These are phyloP conservation scores for Pleurotus tuber-regium DNA, from an alignment of 768 basidiomycete genomes.

Conservation along the genomic window DNA sequence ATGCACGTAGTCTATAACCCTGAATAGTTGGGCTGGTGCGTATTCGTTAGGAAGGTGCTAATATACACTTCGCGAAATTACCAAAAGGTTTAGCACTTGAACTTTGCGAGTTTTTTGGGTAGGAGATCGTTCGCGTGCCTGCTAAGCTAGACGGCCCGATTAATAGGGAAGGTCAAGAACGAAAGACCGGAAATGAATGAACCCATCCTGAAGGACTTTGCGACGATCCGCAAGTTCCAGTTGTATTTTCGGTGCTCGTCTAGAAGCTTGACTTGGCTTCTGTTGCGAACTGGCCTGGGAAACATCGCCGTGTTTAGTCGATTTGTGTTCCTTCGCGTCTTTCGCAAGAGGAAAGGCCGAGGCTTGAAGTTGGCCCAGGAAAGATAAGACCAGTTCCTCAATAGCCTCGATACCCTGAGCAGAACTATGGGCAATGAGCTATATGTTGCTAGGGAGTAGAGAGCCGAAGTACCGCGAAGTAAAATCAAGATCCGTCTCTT, in stretches of 20 bases:
- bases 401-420: constrained; percentile 17
- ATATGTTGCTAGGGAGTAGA: neutral
- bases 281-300: constrained; percentile 2
- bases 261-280: constrained; percentile 1
- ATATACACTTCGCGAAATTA: constrained; percentile 21
- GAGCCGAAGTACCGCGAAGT: neutral
- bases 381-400: constrained; percentile 25
- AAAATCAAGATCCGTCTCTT: neutral
- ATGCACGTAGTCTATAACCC: constrained; percentile 66
- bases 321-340: neutral
- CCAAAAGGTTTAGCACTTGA: constrained; percentile 37
- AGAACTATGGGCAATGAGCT: constrained; percentile 5
- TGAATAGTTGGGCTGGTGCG: constrained; percentile 62
- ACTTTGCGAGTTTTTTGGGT: constrained; percentile 28
- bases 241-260: constrained; percentile 9
- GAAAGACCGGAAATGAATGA: neutral
- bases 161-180: neutral
- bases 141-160: constrained; percentile 4
- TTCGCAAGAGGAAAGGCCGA: constrained; percentile 11
- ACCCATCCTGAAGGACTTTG: constrained; percentile 12
- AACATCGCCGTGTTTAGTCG: neutral
- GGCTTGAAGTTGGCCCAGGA: constrained; percentile 28
- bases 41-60: neutral
- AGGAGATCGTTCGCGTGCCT: constrained; percentile 8
- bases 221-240: constrained; percentile 14